Conservation (phyloP, 257 asterid genomes). For the Przewalskia tangutica region DNA sequence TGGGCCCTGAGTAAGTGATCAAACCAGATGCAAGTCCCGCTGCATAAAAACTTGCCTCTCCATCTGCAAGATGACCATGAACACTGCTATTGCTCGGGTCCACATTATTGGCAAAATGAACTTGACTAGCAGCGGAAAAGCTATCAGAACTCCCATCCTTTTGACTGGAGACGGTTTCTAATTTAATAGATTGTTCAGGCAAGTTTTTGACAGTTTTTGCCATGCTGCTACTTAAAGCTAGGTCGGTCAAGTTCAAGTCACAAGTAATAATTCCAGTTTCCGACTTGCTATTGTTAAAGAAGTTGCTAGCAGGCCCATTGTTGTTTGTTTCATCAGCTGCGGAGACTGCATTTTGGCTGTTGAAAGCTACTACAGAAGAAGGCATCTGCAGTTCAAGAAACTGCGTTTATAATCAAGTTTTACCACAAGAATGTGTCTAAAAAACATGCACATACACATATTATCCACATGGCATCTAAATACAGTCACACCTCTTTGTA, state of each 20-base stretch:
- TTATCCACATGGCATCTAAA: not conserved
- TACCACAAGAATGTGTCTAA: not conserved
- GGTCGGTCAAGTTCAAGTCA: conserved; percentile 31
- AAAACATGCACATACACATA: not conserved
- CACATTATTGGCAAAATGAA: not conserved
- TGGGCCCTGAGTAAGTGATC: conserved; percentile 24
- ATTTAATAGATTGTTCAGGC: not conserved
- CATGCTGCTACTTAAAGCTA: not conserved
- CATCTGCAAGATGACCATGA: conserved; percentile 15
- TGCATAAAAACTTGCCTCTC: conserved; percentile 48
- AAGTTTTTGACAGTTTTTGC: not conserved
- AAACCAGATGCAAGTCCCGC: conserved; percentile 8
- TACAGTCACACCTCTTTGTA: not conserved
- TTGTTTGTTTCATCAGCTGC: not conserved
- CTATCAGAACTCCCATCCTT: not conserved
- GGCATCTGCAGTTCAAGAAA: conserved; percentile 2
- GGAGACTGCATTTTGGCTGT: not conserved
- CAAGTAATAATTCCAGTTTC: conserved; percentile 34
- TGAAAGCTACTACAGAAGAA: not conserved
- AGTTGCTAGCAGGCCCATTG: conserved; percentile 12
- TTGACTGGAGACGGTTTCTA: not conserved
- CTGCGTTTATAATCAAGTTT: not conserved
- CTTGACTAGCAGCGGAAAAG: not conserved
- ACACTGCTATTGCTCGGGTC: conserved; percentile 9
- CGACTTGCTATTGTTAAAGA: conserved; percentile 30